Conservation (phyloP, 2,329 filamentous ascomycete genomes). For the Trichoderma simmonsii region DNA sequence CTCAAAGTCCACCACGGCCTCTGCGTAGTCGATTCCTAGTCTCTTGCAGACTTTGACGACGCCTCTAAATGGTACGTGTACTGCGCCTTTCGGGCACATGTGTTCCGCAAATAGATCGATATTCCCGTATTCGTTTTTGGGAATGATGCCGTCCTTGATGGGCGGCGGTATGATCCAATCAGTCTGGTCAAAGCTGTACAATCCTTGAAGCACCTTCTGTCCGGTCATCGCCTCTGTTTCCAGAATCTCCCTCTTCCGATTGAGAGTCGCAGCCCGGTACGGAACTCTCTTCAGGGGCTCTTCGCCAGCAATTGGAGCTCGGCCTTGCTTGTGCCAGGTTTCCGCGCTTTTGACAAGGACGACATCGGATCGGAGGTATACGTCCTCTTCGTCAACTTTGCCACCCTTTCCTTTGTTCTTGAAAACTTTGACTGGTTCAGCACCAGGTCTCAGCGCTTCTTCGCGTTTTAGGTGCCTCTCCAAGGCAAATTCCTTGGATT, state of each 20-base stretch:
- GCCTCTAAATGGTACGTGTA: conserved; percentile 77
- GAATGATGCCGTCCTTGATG: conserved; percentile 79
- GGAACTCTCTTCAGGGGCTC: conserved; percentile 82
- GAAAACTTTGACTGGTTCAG: conserved; percentile 72
- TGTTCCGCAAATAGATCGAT: conserved; percentile 93
- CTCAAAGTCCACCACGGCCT: conserved; percentile 94
- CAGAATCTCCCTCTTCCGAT: conserved; percentile 83
- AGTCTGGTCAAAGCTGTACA: conserved; percentile 82
- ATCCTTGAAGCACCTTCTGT: conserved; percentile 78
- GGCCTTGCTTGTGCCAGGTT: conserved; percentile 96
- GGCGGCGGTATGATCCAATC: conserved; percentile 93
- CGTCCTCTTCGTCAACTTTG: conserved; percentile 71
- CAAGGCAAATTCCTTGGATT: conserved; percentile 79
- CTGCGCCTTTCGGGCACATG: conserved; percentile 83
- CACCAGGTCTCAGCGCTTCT: conserved; percentile 72
- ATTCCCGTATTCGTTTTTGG: conserved; percentile 92
- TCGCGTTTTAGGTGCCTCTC: conserved; percentile 86
- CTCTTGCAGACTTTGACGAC: conserved; percentile 78
- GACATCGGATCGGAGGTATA: conserved; percentile 76
- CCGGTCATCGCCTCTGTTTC: conserved; percentile 78
- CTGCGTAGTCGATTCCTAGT: conserved; percentile 82
- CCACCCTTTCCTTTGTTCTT: conserved; percentile 70
- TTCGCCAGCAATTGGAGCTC: conserved; percentile 67
- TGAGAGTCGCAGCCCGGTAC: conserved; percentile 84
- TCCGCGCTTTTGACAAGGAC: conserved; percentile 85